Base-by-base conservation (phyloP, 352 stramenopile genomes). In the Pythium guiyangense region DNA sequence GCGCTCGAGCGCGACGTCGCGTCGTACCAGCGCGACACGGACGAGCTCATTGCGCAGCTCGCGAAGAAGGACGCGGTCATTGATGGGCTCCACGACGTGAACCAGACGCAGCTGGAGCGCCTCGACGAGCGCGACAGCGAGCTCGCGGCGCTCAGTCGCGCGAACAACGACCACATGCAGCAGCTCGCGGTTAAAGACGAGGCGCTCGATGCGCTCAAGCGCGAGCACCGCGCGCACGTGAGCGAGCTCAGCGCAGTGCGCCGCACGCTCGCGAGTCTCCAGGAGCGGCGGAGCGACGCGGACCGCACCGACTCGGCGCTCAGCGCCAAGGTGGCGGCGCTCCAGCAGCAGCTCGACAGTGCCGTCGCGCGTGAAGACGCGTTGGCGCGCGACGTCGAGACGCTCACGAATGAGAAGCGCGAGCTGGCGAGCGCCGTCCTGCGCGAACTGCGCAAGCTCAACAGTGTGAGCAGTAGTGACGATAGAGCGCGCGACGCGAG, bases 401-500 rank as follows among this genome's bases (percentile, higher is more conserved):
- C 62, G 22, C 60, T 86, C 6, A 63, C 77, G 54, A 69, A 74
- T 2, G 64, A 79, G 4, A 81, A 72, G 52, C 48, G 60, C 4
- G 54, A 59, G 42, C 66, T 75, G 52, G 55, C 75, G 17, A 52
- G 58, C 22, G 66, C 64, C 27, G 75, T 81, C 48, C 61, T 53
- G 40, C 63, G 60, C n/a, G 75, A 86, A 49, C 69, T 86, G 58
- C 68, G 54, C 9, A 74, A 68, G 47, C 46, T 82, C 18, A 69
- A 83, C 20, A 58, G 83, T 29, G 60, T 71, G 18, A 37, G 31
- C 31, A 10, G 12, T 10, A 10, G 12, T 10, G 31, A 37, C 31
- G 1, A 37, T 63, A 69, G 10, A 57, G 48, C 29, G 37, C 42
- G 25, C 58, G 25, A 65, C n/a, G 63, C 31, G 20, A 42, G 22